Conservation (phyloP, 441 rosid species). For the Euphorbia schlechtendalii region DNA sequence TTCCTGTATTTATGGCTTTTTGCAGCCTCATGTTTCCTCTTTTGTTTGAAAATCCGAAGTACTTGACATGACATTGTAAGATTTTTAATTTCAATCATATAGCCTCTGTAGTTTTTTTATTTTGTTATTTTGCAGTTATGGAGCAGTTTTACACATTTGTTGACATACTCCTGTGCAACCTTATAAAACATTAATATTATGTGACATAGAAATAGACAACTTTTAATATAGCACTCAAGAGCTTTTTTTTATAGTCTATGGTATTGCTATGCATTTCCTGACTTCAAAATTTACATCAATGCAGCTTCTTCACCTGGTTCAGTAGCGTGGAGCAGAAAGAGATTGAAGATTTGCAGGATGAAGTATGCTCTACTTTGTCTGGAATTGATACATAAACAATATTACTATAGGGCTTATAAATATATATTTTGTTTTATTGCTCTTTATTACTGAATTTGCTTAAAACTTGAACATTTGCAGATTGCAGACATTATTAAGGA, state of each 20-base stretch:
- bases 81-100: neutral
- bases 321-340: conserved; percentile 53
- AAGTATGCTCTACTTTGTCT: conserved; percentile 36
- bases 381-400: neutral
- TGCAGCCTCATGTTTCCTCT: neutral
- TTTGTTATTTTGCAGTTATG: conserved; percentile 4
- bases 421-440: neutral
- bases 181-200: neutral
- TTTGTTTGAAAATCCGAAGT: neutral
- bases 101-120: neutral
- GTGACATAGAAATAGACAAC: neutral
- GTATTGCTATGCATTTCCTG: neutral
- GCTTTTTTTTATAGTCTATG: too few species aligned
- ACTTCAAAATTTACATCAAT: conserved; percentile 14
- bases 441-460: neutral
- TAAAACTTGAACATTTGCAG: conserved; percentile 32
- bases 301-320: conserved; percentile 94
- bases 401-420: neutral
- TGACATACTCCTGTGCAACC: conserved; percentile 3
- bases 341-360: conserved; percentile 67
- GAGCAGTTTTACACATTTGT: neutral
- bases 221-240: neutral
- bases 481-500: conserved; percentile 91
- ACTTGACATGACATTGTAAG: neutral
- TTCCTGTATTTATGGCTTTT: neutral